Percentiles rank a stretch among this genome's conserved stretches.
phyloP scores from a whole-genome alignment of 495 filamentous ascomycete genomes.

The Penicillium goetzii region DNA sequence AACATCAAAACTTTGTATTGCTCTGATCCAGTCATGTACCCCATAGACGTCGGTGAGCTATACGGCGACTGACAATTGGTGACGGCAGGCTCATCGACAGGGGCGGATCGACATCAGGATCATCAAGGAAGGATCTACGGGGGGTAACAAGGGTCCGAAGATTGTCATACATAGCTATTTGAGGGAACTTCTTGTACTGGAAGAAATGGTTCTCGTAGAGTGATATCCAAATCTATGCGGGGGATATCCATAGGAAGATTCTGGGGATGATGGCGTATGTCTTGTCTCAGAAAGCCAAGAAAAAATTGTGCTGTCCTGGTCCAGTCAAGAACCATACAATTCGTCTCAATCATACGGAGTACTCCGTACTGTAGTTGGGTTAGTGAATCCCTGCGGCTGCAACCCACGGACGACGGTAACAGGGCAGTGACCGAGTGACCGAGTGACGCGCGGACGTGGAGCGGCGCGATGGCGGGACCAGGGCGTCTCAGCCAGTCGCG shows the following conservation, averaged over 20 bases:
- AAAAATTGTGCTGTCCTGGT: too few species aligned
- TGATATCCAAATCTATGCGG: neutral
- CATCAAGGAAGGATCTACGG: neutral
- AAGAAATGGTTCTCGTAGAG: neutral
- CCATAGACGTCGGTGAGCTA: too few species aligned
- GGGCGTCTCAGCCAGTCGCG: slow-evolving; percentile 21
- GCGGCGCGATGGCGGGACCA: slow-evolving; percentile 12
- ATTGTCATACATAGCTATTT: neutral
- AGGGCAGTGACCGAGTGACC: slow-evolving; percentile 11
- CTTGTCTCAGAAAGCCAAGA: too few species aligned
- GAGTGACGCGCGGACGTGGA: slow-evolving; percentile 35
- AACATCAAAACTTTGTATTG: too few species aligned
- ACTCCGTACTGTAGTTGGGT: too few species aligned
- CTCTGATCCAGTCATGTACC: neutral
- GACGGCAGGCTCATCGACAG: slow-evolving; percentile 12
- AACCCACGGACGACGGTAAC: slow-evolving; percentile 3
- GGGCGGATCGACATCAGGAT: slow-evolving; percentile 20
- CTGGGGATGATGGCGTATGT: too few species aligned
- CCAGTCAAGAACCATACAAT: too few species aligned
- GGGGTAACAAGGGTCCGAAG: slow-evolving; percentile 6
- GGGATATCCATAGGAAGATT: too few species aligned
- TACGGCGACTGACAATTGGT: neutral
- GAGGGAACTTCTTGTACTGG: too few species aligned
- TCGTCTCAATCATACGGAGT: too few species aligned
- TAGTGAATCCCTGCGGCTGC: too few species aligned